Evolutionary conservation across 371 early-diverging fungal genomes (phyloP).

Genomic region (Mortierella sp.): DNA sequence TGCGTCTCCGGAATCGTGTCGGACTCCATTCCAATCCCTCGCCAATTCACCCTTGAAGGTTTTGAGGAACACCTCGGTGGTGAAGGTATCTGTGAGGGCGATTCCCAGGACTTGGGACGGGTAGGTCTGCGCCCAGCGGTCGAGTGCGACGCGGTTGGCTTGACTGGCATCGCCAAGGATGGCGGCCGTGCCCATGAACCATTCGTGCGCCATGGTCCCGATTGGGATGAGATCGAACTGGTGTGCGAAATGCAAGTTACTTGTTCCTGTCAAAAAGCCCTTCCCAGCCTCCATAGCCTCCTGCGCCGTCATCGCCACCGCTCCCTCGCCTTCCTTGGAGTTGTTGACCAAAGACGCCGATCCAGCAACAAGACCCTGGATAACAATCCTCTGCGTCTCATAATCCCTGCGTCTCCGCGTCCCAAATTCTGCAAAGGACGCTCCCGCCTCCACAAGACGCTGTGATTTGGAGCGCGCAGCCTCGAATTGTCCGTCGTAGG

Average conservation of each 20-base stretch:
- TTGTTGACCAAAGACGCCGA: not conserved
- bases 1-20: constrained; percentile 85
- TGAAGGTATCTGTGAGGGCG: constrained; percentile 85
- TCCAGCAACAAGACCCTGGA: constrained; percentile 62
- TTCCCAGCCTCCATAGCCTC: constrained; percentile 12
- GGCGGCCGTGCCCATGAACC: constrained; percentile 84
- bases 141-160: constrained; percentile 73
- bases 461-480: constrained; percentile 65
- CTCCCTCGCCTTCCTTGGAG: not conserved
- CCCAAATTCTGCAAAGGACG: constrained; percentile 85
- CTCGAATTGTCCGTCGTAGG: constrained; percentile 72
- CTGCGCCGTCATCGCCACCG: not conserved
- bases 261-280: constrained; percentile 75
- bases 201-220: constrained; percentile 87
- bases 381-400: constrained; percentile 76
- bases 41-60: constrained; percentile 73
- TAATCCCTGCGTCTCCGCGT: constrained; percentile 81
- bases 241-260: constrained; percentile 81
- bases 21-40: constrained; percentile 68
- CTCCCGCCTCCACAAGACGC: constrained; percentile 66
- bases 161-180: constrained; percentile 69
- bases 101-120: constrained; percentile 67
- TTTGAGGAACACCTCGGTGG: constrained; percentile 73
- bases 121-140: constrained; percentile 74
- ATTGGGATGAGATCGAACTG: constrained; percentile 72